Percentiles rank a stretch among this genome's conserved stretches.
Evolutionary conservation across 306 rosid species (phyloP).

Genomic region (Malus asiatica): DNA sequence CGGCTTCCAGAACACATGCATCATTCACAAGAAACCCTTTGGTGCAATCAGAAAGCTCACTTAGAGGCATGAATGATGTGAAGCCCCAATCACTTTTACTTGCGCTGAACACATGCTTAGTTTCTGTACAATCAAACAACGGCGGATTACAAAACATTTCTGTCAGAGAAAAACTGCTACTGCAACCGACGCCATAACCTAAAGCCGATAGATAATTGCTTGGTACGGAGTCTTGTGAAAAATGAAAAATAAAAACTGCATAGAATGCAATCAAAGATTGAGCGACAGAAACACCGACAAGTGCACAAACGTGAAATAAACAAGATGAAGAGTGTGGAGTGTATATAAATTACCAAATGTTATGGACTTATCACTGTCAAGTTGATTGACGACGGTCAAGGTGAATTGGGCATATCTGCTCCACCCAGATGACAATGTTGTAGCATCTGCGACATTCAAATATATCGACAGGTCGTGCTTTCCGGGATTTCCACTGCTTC

Average conservation of each 20-base stretch:
- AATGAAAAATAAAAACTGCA: no score
- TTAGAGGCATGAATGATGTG: slow-evolving; percentile 18
- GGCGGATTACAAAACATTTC: neutral
- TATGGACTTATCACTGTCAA: neutral
- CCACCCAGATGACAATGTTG: slow-evolving; percentile 6
- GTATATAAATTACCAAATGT: neutral
- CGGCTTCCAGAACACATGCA: slow-evolving; percentile 9
- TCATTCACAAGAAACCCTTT: slow-evolving; percentile 6
- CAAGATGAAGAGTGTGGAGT: neutral
- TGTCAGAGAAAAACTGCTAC: neutral
- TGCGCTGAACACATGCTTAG: neutral
- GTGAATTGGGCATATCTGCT: slow-evolving; percentile 7
- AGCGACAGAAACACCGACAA: neutral
- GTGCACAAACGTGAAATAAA: neutral
- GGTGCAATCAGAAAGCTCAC: neutral
- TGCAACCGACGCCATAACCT: neutral
- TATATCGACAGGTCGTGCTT: slow-evolving; percentile 9
- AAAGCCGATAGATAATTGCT: no score
- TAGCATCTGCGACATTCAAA: slow-evolving; percentile 5
- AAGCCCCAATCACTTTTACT: slow-evolving; percentile 13
- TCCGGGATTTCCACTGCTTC: slow-evolving; percentile 1
- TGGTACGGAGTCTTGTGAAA: no score
- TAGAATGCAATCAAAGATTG: no score
- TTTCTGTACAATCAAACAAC: slow-evolving; percentile 1
- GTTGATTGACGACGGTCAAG: slow-evolving; percentile 12